Evolutionary conservation across 495 filamentous ascomycete species (phyloP).

Genomic region (Terfezia claveryi): DNA sequence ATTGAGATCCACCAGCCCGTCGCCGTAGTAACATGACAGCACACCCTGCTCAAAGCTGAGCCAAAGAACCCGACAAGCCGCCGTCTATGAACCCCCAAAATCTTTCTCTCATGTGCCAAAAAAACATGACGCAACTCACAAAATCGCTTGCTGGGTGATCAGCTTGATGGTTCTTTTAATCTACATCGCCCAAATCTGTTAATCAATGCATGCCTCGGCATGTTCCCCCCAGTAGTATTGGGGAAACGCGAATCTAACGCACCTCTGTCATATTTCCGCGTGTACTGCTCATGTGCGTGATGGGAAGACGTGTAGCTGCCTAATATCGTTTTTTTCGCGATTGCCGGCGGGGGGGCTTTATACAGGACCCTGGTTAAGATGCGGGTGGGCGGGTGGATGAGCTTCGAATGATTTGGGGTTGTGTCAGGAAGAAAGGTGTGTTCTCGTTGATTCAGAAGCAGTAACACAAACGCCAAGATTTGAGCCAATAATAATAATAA

Average conservation of each 20-base stretch:
- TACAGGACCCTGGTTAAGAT: neutral
- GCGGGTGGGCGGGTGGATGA: neutral
- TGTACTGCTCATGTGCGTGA: slow-evolving; percentile 3
- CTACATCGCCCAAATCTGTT: slow-evolving; percentile 22
- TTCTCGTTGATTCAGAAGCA: no score
- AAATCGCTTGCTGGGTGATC: slow-evolving; percentile 69
- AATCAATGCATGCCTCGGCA: slow-evolving; percentile 6
- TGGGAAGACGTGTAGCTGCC: slow-evolving; percentile 3
- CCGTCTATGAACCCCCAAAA: no score
- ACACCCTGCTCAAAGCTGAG: no score
- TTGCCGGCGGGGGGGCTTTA: neutral
- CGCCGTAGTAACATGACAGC: no score
- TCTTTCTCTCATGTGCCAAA: no score
- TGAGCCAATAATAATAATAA: no score
- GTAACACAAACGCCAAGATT: no score
- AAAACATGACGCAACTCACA: slow-evolving; percentile 35
- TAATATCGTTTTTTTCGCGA: neutral
- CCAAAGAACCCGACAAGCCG: no score
- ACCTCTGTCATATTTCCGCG: slow-evolving; percentile 15
- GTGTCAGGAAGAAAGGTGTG: no score
- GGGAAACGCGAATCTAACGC: slow-evolving; percentile 2
- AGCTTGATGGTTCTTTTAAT: slow-evolving; percentile 77
- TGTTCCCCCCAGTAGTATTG: neutral
- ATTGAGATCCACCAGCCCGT: no score
- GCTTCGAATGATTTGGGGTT: no score